phyloP scores from a whole-genome alignment of 108 stramenopile species.

The Skeletonema marinoi region DNA sequence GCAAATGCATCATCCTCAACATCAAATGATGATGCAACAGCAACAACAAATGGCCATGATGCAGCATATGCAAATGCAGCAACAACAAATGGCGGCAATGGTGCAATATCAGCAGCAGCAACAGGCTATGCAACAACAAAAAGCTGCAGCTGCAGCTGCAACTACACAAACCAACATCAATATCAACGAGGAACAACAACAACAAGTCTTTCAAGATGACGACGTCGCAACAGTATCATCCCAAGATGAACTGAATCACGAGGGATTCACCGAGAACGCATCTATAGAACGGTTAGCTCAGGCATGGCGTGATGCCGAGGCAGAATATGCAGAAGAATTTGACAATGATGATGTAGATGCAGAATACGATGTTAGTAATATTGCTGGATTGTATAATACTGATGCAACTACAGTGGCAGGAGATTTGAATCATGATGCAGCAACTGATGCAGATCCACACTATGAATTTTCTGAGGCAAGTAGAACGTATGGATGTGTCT shows the following conservation, averaged over 20 bases:
- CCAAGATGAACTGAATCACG: conserved; percentile 23
- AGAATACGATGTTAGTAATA: conserved; percentile 27
- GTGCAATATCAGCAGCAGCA: conserved; percentile 45
- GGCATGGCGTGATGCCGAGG: conserved; percentile 83
- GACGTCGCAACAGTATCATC: conserved; percentile 26
- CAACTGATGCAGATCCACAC: conserved; percentile 11
- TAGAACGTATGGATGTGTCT: conserved; percentile 27
- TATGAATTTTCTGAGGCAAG: conserved; percentile 53
- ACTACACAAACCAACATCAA: conserved; percentile 8
- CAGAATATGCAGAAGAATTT: conserved; percentile 59
- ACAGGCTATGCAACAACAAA: conserved; percentile 15
- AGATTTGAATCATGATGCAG: background rate
- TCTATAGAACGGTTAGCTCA: conserved; percentile 76
- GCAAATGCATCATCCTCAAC: conserved; percentile 17
- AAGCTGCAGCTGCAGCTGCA: conserved; percentile 3
- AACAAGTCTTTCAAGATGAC: conserved; percentile 27
- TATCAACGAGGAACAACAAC: conserved; percentile 27
- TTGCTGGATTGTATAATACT: conserved; percentile 19
- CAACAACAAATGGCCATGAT: conserved; percentile 52
- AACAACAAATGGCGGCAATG: conserved; percentile 51
- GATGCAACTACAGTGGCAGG: background rate
- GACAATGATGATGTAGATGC: conserved; percentile 12
- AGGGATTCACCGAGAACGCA: conserved; percentile 48
- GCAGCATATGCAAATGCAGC: conserved; percentile 66
- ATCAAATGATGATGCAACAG: conserved; percentile 27